phyloP scores from a whole-genome alignment of 805 yeast genomes.

The Metschnikowia noctiluminum region DNA sequence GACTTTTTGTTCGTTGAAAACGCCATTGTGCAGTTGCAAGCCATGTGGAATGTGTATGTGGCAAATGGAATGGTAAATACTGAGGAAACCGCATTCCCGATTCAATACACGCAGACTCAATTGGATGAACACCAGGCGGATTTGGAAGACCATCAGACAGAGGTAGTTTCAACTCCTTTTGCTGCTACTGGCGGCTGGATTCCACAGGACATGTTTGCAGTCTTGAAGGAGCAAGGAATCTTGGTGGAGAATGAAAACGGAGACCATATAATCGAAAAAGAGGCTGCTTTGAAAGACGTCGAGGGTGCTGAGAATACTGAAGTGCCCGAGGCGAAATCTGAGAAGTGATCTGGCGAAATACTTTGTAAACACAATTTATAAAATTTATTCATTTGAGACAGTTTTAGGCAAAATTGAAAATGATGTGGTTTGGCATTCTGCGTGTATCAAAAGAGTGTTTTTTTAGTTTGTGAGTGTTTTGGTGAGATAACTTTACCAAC shows the following conservation, averaged over 20 bases:
- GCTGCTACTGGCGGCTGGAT: constrained; percentile 93
- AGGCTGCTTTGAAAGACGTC: constrained; percentile 22
- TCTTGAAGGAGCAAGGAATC: constrained; percentile 63
- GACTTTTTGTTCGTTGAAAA: constrained; percentile 67
- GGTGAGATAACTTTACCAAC: no score
- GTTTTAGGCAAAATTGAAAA: no score
- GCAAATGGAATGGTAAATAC: constrained; percentile 53
- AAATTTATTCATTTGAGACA: no score
- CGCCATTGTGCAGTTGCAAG: constrained; percentile 59
- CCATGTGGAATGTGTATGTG: constrained; percentile 66
- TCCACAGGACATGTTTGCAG: constrained; percentile 88
- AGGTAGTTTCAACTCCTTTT: constrained; percentile 70
- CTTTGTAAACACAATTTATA: no score
- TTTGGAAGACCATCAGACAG: constrained; percentile 65
- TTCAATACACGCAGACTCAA: constrained; percentile 56
- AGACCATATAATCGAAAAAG: constrained; percentile 31
- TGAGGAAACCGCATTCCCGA: constrained; percentile 49
- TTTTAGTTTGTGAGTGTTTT: no score
- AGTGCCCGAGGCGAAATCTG: background rate
- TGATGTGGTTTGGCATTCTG: no score
- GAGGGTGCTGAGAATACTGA: background rate
- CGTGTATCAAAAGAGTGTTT: no score
- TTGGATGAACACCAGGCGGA: constrained; percentile 54
- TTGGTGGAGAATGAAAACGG: constrained; percentile 55
- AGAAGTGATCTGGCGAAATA: background rate